Conservation (phyloP, 148 eudicot genomes). For the Silene uniflora region DNA sequence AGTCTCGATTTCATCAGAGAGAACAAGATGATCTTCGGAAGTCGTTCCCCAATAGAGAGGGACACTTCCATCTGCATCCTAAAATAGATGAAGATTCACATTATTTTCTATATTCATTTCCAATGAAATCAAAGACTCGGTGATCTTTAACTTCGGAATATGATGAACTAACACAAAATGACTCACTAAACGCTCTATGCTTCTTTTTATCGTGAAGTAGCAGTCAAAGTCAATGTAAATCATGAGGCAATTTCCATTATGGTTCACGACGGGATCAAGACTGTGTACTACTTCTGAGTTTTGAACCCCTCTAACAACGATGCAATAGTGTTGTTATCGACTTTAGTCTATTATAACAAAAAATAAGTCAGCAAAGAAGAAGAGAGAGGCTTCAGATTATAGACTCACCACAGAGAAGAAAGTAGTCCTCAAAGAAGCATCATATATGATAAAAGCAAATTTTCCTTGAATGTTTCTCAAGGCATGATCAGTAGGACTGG, state of each 20-base stretch:
- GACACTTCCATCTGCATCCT: constrained; percentile 95
- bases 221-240: no score
- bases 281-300: no score
- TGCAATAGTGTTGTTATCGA: no score
- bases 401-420: constrained; percentile 78
- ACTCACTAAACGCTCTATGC: no score
- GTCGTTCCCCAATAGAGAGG: constrained; percentile 96
- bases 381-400: not conserved
- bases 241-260: no score
- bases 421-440: constrained; percentile 50
- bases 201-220: no score
- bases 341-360: not conserved
- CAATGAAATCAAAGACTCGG: no score
- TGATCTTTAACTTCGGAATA: no score
- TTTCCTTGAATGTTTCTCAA: constrained; percentile 77
- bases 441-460: constrained; percentile 76
- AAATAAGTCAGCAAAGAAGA: not conserved
- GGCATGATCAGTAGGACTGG: constrained; percentile 80
- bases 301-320: no score
- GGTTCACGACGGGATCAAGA: no score
- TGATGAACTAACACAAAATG: no score
- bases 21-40: constrained; percentile 71
- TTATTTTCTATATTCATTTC: not conserved
- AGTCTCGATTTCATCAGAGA: constrained; percentile 59
- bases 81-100: constrained; percentile 6